Evolutionary conservation across 345 rosid genomes (phyloP).

Genomic region (Passiflora organensis): DNA sequence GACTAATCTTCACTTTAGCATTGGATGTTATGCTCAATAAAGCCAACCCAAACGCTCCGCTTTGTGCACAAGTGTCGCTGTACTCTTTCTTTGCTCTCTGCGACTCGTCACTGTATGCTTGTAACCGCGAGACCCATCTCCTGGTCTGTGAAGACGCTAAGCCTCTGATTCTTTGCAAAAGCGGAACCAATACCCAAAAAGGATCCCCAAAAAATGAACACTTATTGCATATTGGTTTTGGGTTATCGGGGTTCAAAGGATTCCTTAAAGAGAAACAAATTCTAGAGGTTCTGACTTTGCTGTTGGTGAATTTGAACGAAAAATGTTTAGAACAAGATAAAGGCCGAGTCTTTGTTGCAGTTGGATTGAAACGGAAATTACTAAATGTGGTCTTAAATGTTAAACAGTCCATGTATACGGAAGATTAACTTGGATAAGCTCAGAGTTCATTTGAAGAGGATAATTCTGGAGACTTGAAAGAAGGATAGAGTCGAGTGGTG

Average conservation of each 20-base stretch:
- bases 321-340: constrained; percentile 8
- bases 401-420: constrained; percentile 37
- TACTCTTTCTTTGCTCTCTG: constrained; percentile 23
- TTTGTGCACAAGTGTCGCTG: constrained; percentile 31
- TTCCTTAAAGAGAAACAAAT: constrained; percentile 27
- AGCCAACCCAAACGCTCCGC: constrained; percentile 59
- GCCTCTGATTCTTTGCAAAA: constrained; percentile 37
- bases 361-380: constrained; percentile 21
- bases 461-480: background rate
- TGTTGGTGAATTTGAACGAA: constrained; percentile 23
- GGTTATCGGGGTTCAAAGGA: constrained; percentile 26
- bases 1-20: constrained; percentile 69
- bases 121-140: constrained; percentile 46
- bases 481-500: background rate
- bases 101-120: constrained; percentile 35
- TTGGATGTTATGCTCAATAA: constrained; percentile 61
- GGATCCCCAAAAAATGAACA: constrained; percentile 22
- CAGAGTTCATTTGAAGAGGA: constrained; percentile 30
- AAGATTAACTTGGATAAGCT: constrained; percentile 2
- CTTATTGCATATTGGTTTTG: constrained; percentile 11
- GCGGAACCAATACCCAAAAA: constrained; percentile 31
- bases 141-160: constrained; percentile 40
- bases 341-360: constrained; percentile 7
- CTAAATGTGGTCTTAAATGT: constrained; percentile 30
- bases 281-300: constrained; percentile 25